Base-by-base conservation (phyloP, 164 flowering plant species). In the Macadamia tetraphylla region DNA sequence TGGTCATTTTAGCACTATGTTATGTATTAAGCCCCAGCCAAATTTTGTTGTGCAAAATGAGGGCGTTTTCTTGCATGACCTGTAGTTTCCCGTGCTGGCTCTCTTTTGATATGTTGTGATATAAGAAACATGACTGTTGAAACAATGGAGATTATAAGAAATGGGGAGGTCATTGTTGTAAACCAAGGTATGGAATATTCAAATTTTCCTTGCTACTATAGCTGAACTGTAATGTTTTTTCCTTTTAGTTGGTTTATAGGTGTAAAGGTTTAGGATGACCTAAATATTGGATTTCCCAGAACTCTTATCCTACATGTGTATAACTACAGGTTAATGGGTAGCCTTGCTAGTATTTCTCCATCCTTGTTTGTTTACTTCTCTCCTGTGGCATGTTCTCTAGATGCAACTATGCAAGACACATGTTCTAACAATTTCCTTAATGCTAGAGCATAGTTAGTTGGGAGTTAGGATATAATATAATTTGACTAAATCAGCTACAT, bases 41-140 rank as follows among this genome's bases (percentile, higher is more conserved):
- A 0, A 63, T 46, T 63, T 9, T 15, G 1, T 42, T 17, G 64
- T 30, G 18, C 13, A 57, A 5, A 7, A 43, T 55, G 31, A 23
- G 12, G 14, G 2, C 1, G 29, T 17, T 35, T 9, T 29, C 30
- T 14, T 53, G 57, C 18, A 53, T 59, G 29, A 4, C 32, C 52
- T 1, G 13, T 66, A n/a, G 9, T 6, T 12, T 53, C 52, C 59
- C 60, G 60, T 42, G 40, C 14, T 13, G 30, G 23, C 29, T 60
- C 98, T 55, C 92, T 94, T 72, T 73, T 94, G 70, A 74, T 94
- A 53, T 98, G 99, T 48, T 94, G 99, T 77, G 99, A 94, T 81
- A 87, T 90, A 61, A 85, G 98, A 83, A 92, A 90, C 73, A 83
- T 94, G 84, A 86, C 92, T 9, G 70, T 83, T 11, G 94, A 92